phyloP scores from a whole-genome alignment of 1,139 yeast species.

The Petasospora rhodanensis region DNA sequence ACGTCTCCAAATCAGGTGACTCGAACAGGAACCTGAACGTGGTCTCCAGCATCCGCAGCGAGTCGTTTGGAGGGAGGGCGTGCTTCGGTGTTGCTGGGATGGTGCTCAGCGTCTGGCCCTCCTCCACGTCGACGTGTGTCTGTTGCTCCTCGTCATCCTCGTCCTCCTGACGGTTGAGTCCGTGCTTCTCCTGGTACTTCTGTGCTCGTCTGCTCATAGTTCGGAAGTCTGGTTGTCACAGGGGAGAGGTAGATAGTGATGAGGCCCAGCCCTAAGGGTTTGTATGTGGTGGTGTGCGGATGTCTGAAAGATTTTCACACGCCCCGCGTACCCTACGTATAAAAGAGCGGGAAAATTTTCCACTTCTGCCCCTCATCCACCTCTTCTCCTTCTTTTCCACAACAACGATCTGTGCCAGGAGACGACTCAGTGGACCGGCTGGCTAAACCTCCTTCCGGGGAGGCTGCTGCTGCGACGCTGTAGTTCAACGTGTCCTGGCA shows the following conservation, averaged over 20 bases:
- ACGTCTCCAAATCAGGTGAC: constrained; percentile 34
- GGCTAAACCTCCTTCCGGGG: constrained; percentile 16
- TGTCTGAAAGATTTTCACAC: no score
- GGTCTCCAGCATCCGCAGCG: constrained; percentile 45
- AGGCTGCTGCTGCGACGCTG: constrained; percentile 17
- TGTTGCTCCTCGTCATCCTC: constrained; percentile 5
- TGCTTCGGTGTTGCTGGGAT: constrained; percentile 17
- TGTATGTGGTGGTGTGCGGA: constrained; percentile 10
- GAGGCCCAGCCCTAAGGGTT: no score
- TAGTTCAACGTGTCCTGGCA: constrained; percentile 39
- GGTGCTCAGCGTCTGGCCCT: constrained; percentile 3
- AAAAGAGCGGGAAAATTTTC: constrained; percentile 15
- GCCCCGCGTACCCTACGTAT: no score
- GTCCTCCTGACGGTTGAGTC: neutral
- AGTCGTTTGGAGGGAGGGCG: constrained; percentile 35
- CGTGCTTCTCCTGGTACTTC: constrained; percentile 14
- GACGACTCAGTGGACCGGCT: constrained; percentile 21
- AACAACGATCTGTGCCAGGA: constrained; percentile 24
- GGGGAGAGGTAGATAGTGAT: neutral
- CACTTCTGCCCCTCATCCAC: neutral
- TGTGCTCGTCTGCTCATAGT: constrained; percentile 24
- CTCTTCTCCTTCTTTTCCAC: constrained; percentile 1
- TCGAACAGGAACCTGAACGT: constrained; percentile 44
- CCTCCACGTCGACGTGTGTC: neutral
- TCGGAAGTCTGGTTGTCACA: no score